These are phyloP conservation scores for Kwoniella shivajii DNA, from an alignment of 1,284 basidiomycete genomes.

Conservation along the genomic window DNA sequence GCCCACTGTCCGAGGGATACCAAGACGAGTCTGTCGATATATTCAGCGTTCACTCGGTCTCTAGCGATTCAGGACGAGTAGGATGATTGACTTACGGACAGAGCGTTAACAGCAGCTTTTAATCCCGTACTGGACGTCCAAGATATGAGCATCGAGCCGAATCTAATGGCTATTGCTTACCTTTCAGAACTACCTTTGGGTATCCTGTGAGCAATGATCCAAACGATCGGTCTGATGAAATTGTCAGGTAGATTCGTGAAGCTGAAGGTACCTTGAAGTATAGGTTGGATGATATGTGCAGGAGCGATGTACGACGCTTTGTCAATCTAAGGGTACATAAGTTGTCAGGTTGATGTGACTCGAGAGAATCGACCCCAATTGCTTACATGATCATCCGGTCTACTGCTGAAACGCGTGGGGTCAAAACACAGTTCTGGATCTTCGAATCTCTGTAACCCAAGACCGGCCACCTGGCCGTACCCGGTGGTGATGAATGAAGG, in stretches of 20 bases:
- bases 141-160: not conserved
- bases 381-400: not conserved
- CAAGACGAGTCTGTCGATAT: constrained; percentile 17
- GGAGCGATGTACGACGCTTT: constrained; percentile 11
- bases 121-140: constrained; percentile 27
- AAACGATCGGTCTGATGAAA: constrained; percentile 38
- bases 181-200: constrained; percentile 35
- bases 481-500: constrained; percentile 11
- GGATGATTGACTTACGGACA: constrained; percentile 34
- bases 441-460: constrained; percentile 9
- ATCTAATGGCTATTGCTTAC: constrained; percentile 19
- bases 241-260: constrained; percentile 26
- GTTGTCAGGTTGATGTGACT: not conserved
- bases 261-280: constrained; percentile 32
- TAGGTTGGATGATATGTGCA: constrained; percentile 8
- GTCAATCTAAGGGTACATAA: not conserved
- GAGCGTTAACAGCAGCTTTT: constrained; percentile 41
- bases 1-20: constrained; percentile 14
- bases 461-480: constrained; percentile 10
- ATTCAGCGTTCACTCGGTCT: not conserved
- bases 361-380: not conserved
- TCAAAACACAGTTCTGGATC: constrained; percentile 12
- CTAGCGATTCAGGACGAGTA: not conserved
- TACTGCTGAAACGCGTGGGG: not conserved
- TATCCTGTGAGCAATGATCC: constrained; percentile 44